These are phyloP conservation scores for Basipetospora sp. DNA, from an alignment of 2,329 filamentous ascomycete genomes.

Conservation along the genomic window DNA sequence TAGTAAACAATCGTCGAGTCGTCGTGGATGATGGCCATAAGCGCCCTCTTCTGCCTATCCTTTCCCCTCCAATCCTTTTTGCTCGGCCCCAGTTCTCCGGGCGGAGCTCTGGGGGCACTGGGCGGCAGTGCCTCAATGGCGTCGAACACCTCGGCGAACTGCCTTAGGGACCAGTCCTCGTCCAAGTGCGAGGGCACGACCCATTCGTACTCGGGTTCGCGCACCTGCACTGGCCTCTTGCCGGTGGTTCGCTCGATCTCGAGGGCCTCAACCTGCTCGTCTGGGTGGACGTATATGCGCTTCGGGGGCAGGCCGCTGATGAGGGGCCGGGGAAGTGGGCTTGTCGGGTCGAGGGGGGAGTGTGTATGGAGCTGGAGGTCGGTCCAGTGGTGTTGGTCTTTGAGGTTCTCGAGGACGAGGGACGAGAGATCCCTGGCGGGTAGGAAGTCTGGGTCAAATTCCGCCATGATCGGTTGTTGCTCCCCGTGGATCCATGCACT, in stretches of 20 bases:
- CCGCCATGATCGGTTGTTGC: no score
- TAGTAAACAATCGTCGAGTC: slow-evolving; percentile 80
- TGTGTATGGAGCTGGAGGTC: slow-evolving; percentile 38
- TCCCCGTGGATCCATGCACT: no score
- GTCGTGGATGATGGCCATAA: slow-evolving; percentile 62
- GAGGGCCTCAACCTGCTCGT: slow-evolving; percentile 63
- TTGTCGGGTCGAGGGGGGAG: slow-evolving; percentile 17
- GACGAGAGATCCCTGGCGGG: slow-evolving; percentile 14
- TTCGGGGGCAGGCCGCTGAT: slow-evolving; percentile 60
- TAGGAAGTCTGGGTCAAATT: neutral
- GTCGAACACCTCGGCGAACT: slow-evolving; percentile 58
- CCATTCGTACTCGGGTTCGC: slow-evolving; percentile 54
- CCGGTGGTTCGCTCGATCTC: slow-evolving; percentile 40
- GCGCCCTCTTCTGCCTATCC: slow-evolving; percentile 47
- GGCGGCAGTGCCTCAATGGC: slow-evolving; percentile 30
- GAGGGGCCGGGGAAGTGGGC: slow-evolving; percentile 41
- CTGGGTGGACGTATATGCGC: slow-evolving; percentile 63
- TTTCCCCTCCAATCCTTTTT: slow-evolving; percentile 28
- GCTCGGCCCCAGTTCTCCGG: slow-evolving; percentile 11
- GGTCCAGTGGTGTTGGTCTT: slow-evolving; percentile 63
- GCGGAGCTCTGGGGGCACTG: slow-evolving; percentile 11
- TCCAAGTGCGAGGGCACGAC: slow-evolving; percentile 58
- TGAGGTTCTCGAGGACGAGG: slow-evolving; percentile 54
- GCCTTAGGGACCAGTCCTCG: slow-evolving; percentile 55
- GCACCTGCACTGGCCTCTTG: slow-evolving; percentile 23